A percentile compares a stretch with the other conserved stretches of the same genome.
These are phyloP conservation scores for Mortierella sp. DNA, from an alignment of 371 early-diverging fungal genomes.

Conservation along the genomic window DNA sequence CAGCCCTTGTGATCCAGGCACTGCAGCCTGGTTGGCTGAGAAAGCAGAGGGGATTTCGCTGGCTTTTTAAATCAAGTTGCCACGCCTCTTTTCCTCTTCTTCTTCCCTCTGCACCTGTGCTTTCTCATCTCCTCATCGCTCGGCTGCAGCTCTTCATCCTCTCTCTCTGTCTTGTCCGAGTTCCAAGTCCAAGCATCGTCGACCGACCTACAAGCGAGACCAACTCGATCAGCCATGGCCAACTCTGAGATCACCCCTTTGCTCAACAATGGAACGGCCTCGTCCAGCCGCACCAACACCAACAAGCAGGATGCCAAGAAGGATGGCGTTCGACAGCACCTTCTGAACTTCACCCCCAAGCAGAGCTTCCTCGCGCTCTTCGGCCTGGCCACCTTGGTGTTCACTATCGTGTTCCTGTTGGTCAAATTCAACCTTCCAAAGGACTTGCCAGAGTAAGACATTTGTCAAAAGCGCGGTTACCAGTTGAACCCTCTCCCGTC, in stretches of 20 bases:
- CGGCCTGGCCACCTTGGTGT: conserved; percentile 10
- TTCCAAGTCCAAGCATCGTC: too few relatives aligned
- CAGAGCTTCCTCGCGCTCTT: conserved; percentile 39
- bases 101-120: not conserved
- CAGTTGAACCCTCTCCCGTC: too few relatives aligned
- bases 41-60: too few relatives aligned
- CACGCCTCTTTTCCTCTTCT: not conserved
- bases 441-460: conserved; percentile 43
- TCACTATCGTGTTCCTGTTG: conserved; percentile 22
- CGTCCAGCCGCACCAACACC: not conserved
- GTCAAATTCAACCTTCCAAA: conserved; percentile 36
- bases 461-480: too few relatives aligned
- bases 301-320: conserved; percentile 8
- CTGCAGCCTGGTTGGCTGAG: too few relatives aligned
- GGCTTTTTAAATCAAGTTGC: not conserved
- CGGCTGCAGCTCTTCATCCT: not conserved
- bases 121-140: not conserved
- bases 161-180: not conserved
- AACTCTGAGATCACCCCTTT: conserved; percentile 43
- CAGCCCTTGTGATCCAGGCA: conserved; percentile 1
- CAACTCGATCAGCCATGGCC: conserved; percentile 8
- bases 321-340: conserved; percentile 21
- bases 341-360: conserved; percentile 31
- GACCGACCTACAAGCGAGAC: too few relatives aligned
- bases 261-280: conserved; percentile 29